phyloP scores from a whole-genome alignment of 75 land plant species.

The Pinus taeda region DNA sequence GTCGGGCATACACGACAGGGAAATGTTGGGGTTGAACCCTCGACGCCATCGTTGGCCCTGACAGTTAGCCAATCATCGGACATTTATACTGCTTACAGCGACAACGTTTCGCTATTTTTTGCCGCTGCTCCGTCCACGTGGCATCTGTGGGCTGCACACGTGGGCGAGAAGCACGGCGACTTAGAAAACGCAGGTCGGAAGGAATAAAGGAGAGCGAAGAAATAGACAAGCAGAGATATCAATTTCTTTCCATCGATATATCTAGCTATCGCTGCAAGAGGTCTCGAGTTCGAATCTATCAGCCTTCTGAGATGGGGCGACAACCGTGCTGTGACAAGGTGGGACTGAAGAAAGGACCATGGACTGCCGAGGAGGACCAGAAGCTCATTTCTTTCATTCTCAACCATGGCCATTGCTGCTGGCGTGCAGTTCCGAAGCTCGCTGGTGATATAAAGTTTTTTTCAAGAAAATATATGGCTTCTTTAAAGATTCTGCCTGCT shows the following conservation, averaged over 20 bases:
- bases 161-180: slow-evolving; percentile 1
- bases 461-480: not conserved
- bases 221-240: too few species aligned
- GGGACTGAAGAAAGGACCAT: slow-evolving; percentile 37
- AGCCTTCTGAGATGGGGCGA: slow-evolving; percentile 19
- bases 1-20: too few species aligned
- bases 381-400: slow-evolving; percentile 38
- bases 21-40: too few species aligned
- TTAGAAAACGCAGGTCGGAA: not conserved
- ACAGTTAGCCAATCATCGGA: too few species aligned
- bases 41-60: too few species aligned
- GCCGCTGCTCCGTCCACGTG: too few species aligned
- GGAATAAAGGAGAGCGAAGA: not conserved
- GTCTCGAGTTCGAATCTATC: not conserved
- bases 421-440: slow-evolving; percentile 40
- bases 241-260: not conserved
- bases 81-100: too few species aligned
- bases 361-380: slow-evolving; percentile 39
- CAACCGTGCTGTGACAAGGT: slow-evolving; percentile 44
- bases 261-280: not conserved
- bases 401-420: slow-evolving; percentile 30
- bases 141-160: slow-evolving; percentile 2
- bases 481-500: not conserved
- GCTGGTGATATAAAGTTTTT: slow-evolving; percentile 18
- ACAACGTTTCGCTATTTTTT: too few species aligned